Percentiles rank a stretch among this genome's conserved stretches.
Conservation (phyloP, 2,329 filamentous ascomycete species). For the Lojkania enalia region DNA sequence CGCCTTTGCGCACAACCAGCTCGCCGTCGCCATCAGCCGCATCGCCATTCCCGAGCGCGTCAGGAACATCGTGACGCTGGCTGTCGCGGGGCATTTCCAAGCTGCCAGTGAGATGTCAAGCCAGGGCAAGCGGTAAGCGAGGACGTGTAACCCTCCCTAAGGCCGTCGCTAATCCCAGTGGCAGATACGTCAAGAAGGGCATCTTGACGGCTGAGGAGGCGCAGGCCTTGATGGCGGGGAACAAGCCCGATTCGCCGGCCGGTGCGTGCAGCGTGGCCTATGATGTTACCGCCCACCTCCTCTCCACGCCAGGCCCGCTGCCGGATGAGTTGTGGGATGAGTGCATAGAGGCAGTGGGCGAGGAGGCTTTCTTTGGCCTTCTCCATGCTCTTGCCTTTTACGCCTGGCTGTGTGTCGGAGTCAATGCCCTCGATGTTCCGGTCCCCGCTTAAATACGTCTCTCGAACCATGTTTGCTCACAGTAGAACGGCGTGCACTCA, state of each 20-base stretch:
- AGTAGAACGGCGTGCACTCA: neutral
- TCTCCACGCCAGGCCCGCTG: neutral
- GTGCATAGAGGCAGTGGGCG: neutral
- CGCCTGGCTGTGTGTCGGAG: neutral
- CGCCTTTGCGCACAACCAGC: conserved; percentile 8
- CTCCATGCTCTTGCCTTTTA: neutral
- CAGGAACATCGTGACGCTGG: conserved; percentile 9
- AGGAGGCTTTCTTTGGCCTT: neutral
- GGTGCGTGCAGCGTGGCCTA: conserved; percentile 5
- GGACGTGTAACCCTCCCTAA: neutral
- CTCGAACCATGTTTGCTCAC: neutral
- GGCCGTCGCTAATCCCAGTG: neutral
- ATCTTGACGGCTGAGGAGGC: conserved; percentile 4
- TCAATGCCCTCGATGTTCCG: neutral
- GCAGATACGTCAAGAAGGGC: conserved; percentile 3
- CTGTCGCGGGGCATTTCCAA: conserved; percentile 8
- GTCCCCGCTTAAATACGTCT: neutral
- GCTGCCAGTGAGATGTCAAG: conserved; percentile 7
- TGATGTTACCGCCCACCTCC: neutral
- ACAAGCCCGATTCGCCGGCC: conserved; percentile 4
- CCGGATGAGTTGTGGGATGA: neutral
- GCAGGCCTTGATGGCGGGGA: conserved; percentile 7
- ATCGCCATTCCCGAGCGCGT: conserved; percentile 9
- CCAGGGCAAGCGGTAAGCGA: conserved; percentile 8
- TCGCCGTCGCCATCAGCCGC: conserved; percentile 5